phyloP scores from a whole-genome alignment of 2,329 filamentous ascomycete species.

The Cercospora berteroae region DNA sequence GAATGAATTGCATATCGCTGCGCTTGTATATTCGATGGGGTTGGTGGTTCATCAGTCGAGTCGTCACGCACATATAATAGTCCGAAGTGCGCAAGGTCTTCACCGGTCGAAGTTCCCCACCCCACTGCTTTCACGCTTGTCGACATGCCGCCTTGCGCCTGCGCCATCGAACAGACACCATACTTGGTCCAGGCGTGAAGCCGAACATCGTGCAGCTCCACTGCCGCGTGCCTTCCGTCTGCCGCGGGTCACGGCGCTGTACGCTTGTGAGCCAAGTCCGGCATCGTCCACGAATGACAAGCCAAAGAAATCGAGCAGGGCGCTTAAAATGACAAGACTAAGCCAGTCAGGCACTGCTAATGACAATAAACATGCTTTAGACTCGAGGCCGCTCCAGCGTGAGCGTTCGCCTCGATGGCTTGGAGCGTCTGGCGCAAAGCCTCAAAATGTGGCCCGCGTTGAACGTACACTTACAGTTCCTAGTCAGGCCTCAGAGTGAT shows the following conservation, averaged over 20 bases:
- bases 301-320: constrained; percentile 1
- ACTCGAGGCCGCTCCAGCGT: not conserved
- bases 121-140: not conserved
- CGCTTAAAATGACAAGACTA: constrained; percentile 2
- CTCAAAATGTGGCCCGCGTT: not conserved
- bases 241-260: not conserved
- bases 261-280: not conserved
- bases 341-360: constrained; percentile 5
- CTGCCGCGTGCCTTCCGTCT: constrained; percentile 11
- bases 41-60: not conserved
- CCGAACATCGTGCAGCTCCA: constrained; percentile 7
- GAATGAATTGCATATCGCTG: not conserved
- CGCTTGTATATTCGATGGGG: not conserved
- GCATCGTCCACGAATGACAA: not conserved
- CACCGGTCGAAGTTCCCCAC: constrained; percentile 3
- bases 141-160: not conserved
- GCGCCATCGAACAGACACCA: not conserved
- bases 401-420: constrained; percentile 1
- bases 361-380: constrained; percentile 3
- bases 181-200: not conserved
- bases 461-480: constrained; percentile 8
- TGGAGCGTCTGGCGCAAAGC: constrained; percentile 11
- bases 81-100: not conserved
- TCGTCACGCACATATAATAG: not conserved
- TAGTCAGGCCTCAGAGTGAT: constrained; percentile 1